Base-by-base conservation (phyloP, 805 yeast species). In the Wickerhamomyces xylosicus region DNA sequence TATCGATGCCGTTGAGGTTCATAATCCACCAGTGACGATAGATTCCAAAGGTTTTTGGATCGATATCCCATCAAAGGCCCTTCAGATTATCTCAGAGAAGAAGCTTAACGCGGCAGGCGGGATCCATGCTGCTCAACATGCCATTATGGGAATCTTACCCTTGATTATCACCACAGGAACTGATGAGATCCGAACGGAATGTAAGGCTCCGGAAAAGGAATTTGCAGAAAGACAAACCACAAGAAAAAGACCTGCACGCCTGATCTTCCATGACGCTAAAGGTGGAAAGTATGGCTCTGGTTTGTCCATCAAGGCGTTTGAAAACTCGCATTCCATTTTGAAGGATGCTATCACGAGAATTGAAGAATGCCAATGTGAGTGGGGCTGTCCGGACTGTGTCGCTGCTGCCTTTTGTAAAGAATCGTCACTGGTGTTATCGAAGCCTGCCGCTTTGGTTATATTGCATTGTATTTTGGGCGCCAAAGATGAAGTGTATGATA, bases 141-240 rank as follows among this genome's bases (percentile, higher is more conserved):
- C 86, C 0, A 62, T 92, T 2, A 79, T 92, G 71, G 79, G 84
- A 35, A 69, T 85, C 42, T 55, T 89, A 20, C 95, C 97, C 0
- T 57, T 79, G 20, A 79, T 74, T 42, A 76, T 87, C 4, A 75
- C 77, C 11, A 77, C 85, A 15, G 84, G 85, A 1, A 70, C 74
- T 4, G 82, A 78, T 47, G 98, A 92, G 49, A 69, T 92, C 13
- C 74, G 73, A 34, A 85, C 97, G 0, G 99, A 92, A 58, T 92
- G 99, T 59, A 92, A 92, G 52, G 97, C 97, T 0, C 97, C 98
- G 0, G 95, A 87, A 47, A 92, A 92, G 51, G 99, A 92, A 54
- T 85, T 90, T 66, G 85, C 95, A 1, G 69, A 71, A 36, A 61
- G 86, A 21, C 83, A 83, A 52, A 71, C 90, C 0, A 58, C 60